Conservation (phyloP, 805 yeast species). For the Myxozyma kluyveri region DNA sequence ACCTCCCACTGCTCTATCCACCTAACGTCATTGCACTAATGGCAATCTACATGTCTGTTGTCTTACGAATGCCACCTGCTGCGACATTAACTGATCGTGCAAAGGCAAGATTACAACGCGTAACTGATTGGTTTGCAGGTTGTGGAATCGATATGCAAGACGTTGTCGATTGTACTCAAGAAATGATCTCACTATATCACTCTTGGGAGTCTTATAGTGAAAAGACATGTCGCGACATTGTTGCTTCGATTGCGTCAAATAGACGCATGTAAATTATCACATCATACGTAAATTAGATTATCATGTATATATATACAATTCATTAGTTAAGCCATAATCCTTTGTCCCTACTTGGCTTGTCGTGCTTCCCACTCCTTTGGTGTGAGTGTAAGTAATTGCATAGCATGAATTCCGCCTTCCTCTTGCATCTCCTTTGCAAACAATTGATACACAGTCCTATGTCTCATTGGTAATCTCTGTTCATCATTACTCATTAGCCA, state of each 20-base stretch:
- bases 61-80: slow-evolving; percentile 46
- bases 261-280: slow-evolving; percentile 5
- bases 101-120: slow-evolving; percentile 48
- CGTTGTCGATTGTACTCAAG: slow-evolving; percentile 80
- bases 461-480: slow-evolving; percentile 50
- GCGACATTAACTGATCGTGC: slow-evolving; percentile 30
- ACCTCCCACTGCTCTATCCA: slow-evolving; percentile 74
- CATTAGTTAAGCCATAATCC: neutral
- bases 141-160: slow-evolving; percentile 75
- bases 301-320: neutral
- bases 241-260: slow-evolving; percentile 10
- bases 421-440: slow-evolving; percentile 67
- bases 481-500: neutral
- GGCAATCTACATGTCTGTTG: slow-evolving; percentile 74
- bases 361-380: slow-evolving; percentile 48
- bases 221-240: slow-evolving; percentile 41
- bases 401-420: slow-evolving; percentile 75
- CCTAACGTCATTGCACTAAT: slow-evolving; percentile 87
- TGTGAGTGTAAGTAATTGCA: slow-evolving; percentile 81
- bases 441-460: slow-evolving; percentile 66
- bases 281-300: neutral
- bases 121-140: slow-evolving; percentile 66
- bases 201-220: slow-evolving; percentile 87
- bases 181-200: slow-evolving; percentile 74
- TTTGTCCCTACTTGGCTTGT: slow-evolving; percentile 5